Conservation (phyloP, 257 asterid genomes). For the Euphrasia confusa region DNA sequence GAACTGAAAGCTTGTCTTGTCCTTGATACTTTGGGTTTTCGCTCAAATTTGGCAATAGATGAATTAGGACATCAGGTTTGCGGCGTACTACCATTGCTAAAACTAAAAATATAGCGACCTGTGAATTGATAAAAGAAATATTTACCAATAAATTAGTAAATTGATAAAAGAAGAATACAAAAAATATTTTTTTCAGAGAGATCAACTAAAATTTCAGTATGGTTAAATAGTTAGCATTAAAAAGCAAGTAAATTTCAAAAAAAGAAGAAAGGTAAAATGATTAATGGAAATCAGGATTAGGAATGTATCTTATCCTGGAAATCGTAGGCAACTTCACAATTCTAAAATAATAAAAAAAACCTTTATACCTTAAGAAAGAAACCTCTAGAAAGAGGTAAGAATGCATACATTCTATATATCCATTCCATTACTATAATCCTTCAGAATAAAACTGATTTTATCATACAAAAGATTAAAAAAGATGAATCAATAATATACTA, state of each 20-base stretch:
- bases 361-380: too few species aligned
- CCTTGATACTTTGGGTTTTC: slow-evolving; percentile 76
- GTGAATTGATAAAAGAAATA: too few species aligned
- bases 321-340: too few species aligned
- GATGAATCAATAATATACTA: not conserved
- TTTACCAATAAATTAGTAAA: slow-evolving; percentile 6
- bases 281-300: too few species aligned
- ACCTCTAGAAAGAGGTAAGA: too few species aligned
- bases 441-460: too few species aligned
- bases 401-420: too few species aligned
- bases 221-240: not conserved
- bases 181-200: not conserved
- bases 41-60: slow-evolving; percentile 47
- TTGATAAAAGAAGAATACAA: not conserved
- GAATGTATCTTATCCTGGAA: too few species aligned
- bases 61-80: slow-evolving; percentile 68
- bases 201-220: not conserved
- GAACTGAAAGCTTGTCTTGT: slow-evolving; percentile 67
- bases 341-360: too few species aligned
- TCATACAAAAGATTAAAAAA: too few species aligned
- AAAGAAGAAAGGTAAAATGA: not conserved
- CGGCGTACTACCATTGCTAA: slow-evolving; percentile 72
- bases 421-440: too few species aligned
- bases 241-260: not conserved
- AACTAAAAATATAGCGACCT: slow-evolving; percentile 82